Base-by-base conservation (phyloP, 2,329 filamentous ascomycete genomes). In the Exophiala xenobiotica region DNA sequence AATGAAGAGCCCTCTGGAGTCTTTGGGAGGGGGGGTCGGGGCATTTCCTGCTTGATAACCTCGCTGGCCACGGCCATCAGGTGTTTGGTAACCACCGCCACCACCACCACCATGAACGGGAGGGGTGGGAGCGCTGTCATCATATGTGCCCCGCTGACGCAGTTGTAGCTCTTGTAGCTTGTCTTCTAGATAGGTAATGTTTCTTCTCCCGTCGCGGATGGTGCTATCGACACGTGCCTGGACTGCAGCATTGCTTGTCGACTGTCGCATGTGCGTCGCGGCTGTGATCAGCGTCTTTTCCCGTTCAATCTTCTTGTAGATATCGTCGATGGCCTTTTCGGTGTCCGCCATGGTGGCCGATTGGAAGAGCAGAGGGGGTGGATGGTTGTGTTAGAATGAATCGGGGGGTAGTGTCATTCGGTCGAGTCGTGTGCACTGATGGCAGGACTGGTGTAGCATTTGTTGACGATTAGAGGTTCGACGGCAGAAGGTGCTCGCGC, bases 251-350 rank as follows among this genome's bases (percentile, higher is more conserved):
- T 99, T 99, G 76, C 90, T 89, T 63, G 92, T 96, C 71, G 93
- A 91, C 74, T 91, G 87, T 73, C 90, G 87, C 91, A 99, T 96
- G 64, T 88, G 83, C 74, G 89, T 93, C 63, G 92, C 92, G 65
- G 90, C 92, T 71, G 88, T 88, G 78, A 99, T 93, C 67, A 97
- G 85, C 65, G 87, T 88, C 79, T 91, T 92, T 75, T 99, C 93
- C 70, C 92, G 86, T 78, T 96, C 90, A 73, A 99, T 97, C 86
- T 99, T 97, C 77, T 86, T 87, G 75, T 87, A 84, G 75, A 99
- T 90, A 71, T 90, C 87, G 73, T 83, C 83, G 73, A 84, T 79
- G 60, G 82, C 77, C 62, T 82, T 78, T 67, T 85, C 80, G 68
- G 81, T 75, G 67, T 75, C 76, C 57, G 75, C 76, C 75, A 83